phyloP scores from a whole-genome alignment of 306 rosid genomes.

The Cucumis hystrix region DNA sequence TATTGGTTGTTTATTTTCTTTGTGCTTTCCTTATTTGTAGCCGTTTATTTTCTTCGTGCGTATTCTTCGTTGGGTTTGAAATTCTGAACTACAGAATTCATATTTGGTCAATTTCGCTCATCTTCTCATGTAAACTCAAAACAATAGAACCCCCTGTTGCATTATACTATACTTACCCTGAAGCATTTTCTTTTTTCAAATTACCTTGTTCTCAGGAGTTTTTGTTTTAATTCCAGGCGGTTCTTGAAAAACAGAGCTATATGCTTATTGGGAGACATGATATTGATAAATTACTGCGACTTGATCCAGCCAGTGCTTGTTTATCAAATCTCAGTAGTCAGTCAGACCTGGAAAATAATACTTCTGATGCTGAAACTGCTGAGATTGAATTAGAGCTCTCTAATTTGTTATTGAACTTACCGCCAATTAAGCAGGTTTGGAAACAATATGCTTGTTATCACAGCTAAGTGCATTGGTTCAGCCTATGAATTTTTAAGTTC shows the following conservation, averaged over 20 bases:
- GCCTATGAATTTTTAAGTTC: background rate
- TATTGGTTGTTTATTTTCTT: background rate
- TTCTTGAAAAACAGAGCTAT: slow-evolving; percentile 98
- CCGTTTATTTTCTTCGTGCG: background rate
- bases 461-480: background rate
- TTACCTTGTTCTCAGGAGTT: background rate
- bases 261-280: slow-evolving; percentile 99
- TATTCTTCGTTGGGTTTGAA: background rate
- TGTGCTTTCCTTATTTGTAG: background rate
- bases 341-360: slow-evolving; percentile 29
- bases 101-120: background rate
- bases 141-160: background rate
- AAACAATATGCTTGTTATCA: slow-evolving; percentile 2
- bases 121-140: background rate
- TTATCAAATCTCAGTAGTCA: slow-evolving; percentile 51
- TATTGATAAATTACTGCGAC: slow-evolving; percentile 83
- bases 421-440: slow-evolving; percentile 87
- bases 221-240: slow-evolving; percentile 51
- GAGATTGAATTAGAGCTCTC: slow-evolving; percentile 74
- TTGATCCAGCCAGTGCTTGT: slow-evolving; percentile 66
- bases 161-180: background rate
- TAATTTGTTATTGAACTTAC: slow-evolving; percentile 56
- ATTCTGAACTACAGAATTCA: background rate
- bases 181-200: background rate
- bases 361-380: slow-evolving; percentile 56